Base-by-base conservation (phyloP, 305 asterid species). In the Petunia hybrid region DNA sequence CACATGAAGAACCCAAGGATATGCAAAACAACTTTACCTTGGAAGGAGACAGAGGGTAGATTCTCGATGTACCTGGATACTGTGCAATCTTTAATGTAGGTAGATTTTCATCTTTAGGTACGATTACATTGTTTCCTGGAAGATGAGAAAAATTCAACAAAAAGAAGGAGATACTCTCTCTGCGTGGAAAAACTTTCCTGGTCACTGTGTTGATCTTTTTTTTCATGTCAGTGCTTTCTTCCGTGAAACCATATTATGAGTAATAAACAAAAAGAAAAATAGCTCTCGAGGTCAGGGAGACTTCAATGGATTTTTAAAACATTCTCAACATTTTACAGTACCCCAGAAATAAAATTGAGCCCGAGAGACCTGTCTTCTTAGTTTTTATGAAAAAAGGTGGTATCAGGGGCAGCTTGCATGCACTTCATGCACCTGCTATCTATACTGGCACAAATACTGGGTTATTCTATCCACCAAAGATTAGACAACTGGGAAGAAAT, bases 61-160 rank as follows among this genome's bases (percentile, higher is more conserved):
- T 57, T 57, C 6, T 57, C 14, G 38, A 12, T 2, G 39, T 45
- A 46, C 62, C 45, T 71, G 38, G 6, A 45, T 71, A 3, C 60
- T 46, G 22, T 48, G 62, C 3, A 71, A 71, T 71, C 42, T 48
- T 10, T 48, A 48, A 12, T 31, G 77, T 71, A 71, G 13, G 45
- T 40, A 31, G 6, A 0, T 10, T 35, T 3, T 48, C 10, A n/a
- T 46, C 45, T 0, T 71, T 48, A 35, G 43, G 43, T 12, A 12
- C 60, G 48, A 71, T 43, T 31, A 71, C 43, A 71, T 71, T 46
- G 46, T 48, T 31, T 71, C 78, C 40, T 48, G 46, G 63, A 73
- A 48, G n/a, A 73, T 51, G 78, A 73, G 62, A 73, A 48, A 48
- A 5, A 71, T 71, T 73, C 14, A 46, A 48, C 43, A 35, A 31